Evolutionary conservation across 2,329 filamentous ascomycete genomes (phyloP), one percentile per base, ranked within the genome.

Genomic region (Lachnellula hyalina): DNA sequence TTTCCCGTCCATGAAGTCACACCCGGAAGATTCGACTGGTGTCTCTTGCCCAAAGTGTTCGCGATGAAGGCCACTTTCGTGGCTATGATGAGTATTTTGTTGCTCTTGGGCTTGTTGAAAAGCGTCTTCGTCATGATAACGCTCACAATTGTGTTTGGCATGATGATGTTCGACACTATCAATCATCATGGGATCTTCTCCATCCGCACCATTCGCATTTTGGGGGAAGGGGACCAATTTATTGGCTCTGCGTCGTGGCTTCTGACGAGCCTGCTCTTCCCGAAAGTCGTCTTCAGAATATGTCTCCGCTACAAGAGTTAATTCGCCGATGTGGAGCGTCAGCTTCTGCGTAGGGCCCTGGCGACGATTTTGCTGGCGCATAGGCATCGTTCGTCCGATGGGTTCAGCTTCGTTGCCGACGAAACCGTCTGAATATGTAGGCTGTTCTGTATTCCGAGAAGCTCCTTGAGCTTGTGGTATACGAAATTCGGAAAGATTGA

Each of bases 391-490:
- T 23, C 46, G 38, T 3, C 63, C 65, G n/a, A 55, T 65, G 3
- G 62, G 60, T 12, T 54, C 25, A 15, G 56, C 59, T 53, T 68
- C 65, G 17, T 55, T 52, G 8, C 62, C 64, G 35, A 62, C 56
- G 52, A 68, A 68, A 0, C 65, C 65, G 49, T 68, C 65, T 1
- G 61, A 63, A 28, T 58, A 62, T 8, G 53, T 57, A 32, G 47
- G 47, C 21, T 14, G 15, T 15, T 32, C 15, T 7, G 14, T 32
- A 2, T 21, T 42, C 32, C 40, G 45, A 41, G 34, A 54, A 21
- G 15, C 4, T 11, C 38, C 12, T 17, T 36, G n/a, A 15, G 38
- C 17, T n/a, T 58, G 44, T 51, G 63, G 63, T 8, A 65, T 55
- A 8, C 60, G 62, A 51, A 60, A 67, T 21, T 57, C 36, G 17